Evolutionary conservation across 2,329 filamentous ascomycete species (phyloP), one percentile per base, ranked within the genome.

Genomic region (Colletotrichum sp.): DNA sequence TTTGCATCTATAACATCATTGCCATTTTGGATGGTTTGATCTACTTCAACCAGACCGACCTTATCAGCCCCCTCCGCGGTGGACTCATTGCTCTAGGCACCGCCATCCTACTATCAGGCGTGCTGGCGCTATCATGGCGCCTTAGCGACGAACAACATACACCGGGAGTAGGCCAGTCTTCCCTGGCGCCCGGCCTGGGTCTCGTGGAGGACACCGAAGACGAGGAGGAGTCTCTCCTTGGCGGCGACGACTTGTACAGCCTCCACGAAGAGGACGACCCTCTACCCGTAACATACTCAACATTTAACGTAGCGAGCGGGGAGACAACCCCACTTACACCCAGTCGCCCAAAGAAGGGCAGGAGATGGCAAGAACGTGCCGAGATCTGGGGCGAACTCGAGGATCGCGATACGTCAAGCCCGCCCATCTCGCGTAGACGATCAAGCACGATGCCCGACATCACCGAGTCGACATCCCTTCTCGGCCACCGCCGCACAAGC

Each of bases 1-100:
- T 99, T 86, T 99, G 97, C 89, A 92, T 99, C 78, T 99, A 99
- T 90, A 99, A 99, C 89, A 98, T 99, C 81, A 96, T 99, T 82
- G 97, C 97, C 79, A 99, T 99, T 80, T 89, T 99, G 79, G 97
- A 99, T 85, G 97, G 97, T 36, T 90, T 99, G 79, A 98, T 99
- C 81, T 99, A 99, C 86, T 99, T 99, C 87, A 91, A 94, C 80
- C 97, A 99, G 85, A 94, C 94, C 69, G 93, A 95, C 78, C 90
- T 95, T 72, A 92, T 99, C 78, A 92, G 93, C 18, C 89, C 92
- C 1, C 86, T 97, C 4, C 93, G 95, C 81, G 96, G 95, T 18
- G 92, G 92, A 49, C 90, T 98, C 59, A 98, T 99, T 78, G 92
- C 96, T 0, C 85, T 99, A 3, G 97, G 97, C 13, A 99, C 96